Evolutionary conservation across 345 rosid genomes (phyloP), one percentile per base, ranked within the genome.

Genomic region (Syzygium grande): DNA sequence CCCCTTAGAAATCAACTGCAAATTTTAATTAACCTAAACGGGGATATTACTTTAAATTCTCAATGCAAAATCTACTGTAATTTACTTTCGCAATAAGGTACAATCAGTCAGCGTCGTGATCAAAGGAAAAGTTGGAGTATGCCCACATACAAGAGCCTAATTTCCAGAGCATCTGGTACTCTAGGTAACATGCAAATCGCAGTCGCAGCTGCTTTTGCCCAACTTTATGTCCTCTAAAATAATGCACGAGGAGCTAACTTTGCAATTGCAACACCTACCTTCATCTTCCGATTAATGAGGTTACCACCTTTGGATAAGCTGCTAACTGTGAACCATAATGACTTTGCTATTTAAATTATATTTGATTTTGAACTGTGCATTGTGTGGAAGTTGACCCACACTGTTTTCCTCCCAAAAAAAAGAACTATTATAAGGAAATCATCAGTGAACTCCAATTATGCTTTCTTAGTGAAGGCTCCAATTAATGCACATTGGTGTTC

Each of bases 271-370:
- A 73, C 80, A 73, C 27, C 83, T 73, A 73, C 49, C 87, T 89
- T 85, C 68, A 15, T 53, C 87, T 80, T 89, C 87, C 91, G 38
- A 91, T 92, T 88, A 91, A 90, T 91, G 92, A 77, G 87, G 87
- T 21, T 27, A 77, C 68, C 83, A 43, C 6, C 79, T 78, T 86
- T 85, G 87, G 90, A 91, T 87, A 86, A 91, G 88, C 91, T 84
- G 11, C 91, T 87, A 91, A 87, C 91, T 78, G 92, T 88, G 88
- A 84, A 87, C 91, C 88, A 84, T 87, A 86, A 91, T 90, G 89
- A 73, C 89, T 54, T 54, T 84, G 58, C 79, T 63, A 58, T 85
- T 86, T 43, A 56, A 58, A 51, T 85, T 23, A 25, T 85, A 43
- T 3, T 3, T 55, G 19, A 23, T 30, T 52, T 29, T 41, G 80